A percentile compares a stretch with the other conserved stretches of the same genome.
Evolutionary conservation across 768 basidiomycete genomes (phyloP).

Genomic region (Lentinula guzmanii): DNA sequence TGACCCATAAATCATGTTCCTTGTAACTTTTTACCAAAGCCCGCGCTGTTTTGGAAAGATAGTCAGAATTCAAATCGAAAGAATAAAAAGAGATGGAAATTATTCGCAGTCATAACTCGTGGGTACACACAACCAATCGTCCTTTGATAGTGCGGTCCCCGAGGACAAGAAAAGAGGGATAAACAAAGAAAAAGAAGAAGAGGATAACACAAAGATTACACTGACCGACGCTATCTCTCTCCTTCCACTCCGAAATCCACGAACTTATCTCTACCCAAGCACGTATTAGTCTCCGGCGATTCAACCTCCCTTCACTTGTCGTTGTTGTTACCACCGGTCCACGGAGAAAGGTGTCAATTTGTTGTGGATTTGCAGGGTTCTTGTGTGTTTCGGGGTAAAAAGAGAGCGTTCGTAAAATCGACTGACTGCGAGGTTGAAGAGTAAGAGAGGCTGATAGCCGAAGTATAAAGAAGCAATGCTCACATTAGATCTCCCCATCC

Average conservation of each 20-base stretch:
- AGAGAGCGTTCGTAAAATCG: background rate
- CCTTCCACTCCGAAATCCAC: conserved; percentile 57
- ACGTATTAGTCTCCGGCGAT: conserved; percentile 59
- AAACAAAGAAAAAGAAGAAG: conserved; percentile 1
- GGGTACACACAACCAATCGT: no score
- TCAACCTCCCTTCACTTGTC: conserved; percentile 40
- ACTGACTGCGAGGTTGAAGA: background rate
- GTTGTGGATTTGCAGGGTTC: conserved; percentile 15
- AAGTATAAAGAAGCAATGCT: conserved; percentile 5
- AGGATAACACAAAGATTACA: background rate
- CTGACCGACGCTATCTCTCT: conserved; percentile 31
- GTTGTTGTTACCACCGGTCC: conserved; percentile 50
- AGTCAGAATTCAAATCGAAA: background rate
- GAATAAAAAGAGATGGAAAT: background rate
- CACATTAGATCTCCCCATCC: conserved; percentile 67
- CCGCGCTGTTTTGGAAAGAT: background rate
- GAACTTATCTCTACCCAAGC: conserved; percentile 76
- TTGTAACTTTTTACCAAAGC: conserved; percentile 20
- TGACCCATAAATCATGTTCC: conserved; percentile 38
- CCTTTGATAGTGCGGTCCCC: background rate
- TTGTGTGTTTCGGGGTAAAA: background rate
- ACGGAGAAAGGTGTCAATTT: conserved; percentile 38
- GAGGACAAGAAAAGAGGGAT: conserved; percentile 25
- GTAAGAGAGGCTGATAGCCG: background rate
- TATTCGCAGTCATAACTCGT: background rate